Conservation (phyloP, 2,329 filamentous ascomycete species). For the Fusarium kyushuense region DNA sequence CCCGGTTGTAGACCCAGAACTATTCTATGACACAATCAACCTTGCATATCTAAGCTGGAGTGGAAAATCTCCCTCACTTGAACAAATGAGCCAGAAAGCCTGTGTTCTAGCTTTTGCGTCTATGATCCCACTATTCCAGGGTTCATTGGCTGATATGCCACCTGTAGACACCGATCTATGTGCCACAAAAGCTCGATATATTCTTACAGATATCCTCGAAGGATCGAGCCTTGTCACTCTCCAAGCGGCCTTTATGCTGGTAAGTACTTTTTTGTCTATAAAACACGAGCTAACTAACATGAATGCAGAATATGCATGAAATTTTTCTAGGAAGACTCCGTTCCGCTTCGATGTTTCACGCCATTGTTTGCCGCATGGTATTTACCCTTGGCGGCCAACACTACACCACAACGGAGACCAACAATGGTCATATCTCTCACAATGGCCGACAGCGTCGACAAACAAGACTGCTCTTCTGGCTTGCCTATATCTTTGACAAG, state of each 20-base stretch:
- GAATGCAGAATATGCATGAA: conserved; percentile 55
- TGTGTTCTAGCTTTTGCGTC: conserved; percentile 64
- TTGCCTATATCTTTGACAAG: conserved; percentile 67
- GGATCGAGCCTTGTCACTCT: conserved; percentile 58
- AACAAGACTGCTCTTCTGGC: conserved; percentile 63
- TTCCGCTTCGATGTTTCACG: conserved; percentile 57
- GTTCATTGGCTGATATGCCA: conserved; percentile 14
- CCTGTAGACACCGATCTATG: conserved; percentile 57
- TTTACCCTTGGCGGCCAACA: conserved; percentile 63
- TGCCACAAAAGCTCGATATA: conserved; percentile 55
- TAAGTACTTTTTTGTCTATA: conserved; percentile 48
- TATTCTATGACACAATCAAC: conserved; percentile 61
- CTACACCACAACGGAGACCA: conserved; percentile 25
- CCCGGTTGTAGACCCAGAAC: conserved; percentile 60
- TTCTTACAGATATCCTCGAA: conserved; percentile 59
- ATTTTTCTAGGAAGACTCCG: conserved; percentile 61
- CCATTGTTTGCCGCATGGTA: conserved; percentile 60
- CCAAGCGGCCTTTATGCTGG: conserved; percentile 62
- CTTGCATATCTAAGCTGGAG: conserved; percentile 56
- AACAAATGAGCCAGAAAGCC: conserved; percentile 55
- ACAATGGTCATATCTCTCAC: conserved; percentile 23
- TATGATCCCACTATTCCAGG: conserved; percentile 47
- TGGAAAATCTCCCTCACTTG: conserved; percentile 31
- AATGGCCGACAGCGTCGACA: conserved; percentile 50
- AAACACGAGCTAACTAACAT: conserved; percentile 26